Percentiles rank a stretch among this genome's conserved stretches.
Evolutionary conservation across 768 basidiomycete species (phyloP).

Genomic region (Favolaschia claudopus): DNA sequence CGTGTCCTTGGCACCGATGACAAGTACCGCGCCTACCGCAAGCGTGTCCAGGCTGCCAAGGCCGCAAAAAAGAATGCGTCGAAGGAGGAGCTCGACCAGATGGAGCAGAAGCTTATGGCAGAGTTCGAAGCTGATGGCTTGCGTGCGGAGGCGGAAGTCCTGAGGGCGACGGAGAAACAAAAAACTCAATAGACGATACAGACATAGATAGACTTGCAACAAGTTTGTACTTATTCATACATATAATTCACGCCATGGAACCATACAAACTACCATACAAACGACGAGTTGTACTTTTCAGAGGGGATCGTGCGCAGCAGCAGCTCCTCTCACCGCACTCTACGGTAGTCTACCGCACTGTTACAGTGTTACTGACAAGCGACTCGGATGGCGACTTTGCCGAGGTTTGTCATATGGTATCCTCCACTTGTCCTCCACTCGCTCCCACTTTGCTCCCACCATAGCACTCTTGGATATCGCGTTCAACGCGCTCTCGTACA

Average conservation of each 20-base stretch:
- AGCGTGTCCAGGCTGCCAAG: constrained; percentile 69
- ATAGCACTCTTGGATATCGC: too few species aligned
- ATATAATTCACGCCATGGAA: neutral
- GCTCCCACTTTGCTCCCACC: too few species aligned
- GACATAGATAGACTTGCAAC: neutral
- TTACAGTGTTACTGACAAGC: too few species aligned
- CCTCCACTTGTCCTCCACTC: too few species aligned
- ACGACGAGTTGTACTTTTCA: too few species aligned
- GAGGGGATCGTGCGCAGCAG: too few species aligned
- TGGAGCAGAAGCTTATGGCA: constrained; percentile 69
- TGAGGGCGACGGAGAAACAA: constrained; percentile 40
- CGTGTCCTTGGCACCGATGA: constrained; percentile 87
- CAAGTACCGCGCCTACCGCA: constrained; percentile 86
- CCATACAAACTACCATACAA: neutral
- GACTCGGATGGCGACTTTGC: too few species aligned
- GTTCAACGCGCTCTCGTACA: too few species aligned
- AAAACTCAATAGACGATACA: constrained; percentile 42
- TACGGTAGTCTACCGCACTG: too few species aligned
- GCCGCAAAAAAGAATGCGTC: constrained; percentile 58
- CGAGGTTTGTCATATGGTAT: too few species aligned
- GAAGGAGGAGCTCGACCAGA: constrained; percentile 57
- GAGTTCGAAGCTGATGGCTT: constrained; percentile 81
- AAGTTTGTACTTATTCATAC: neutral
- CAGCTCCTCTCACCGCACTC: too few species aligned
- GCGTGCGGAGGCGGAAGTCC: constrained; percentile 68